phyloP scores from a whole-genome alignment of 352 stramenopile genomes.

The Phytophthora niederhauseri region DNA sequence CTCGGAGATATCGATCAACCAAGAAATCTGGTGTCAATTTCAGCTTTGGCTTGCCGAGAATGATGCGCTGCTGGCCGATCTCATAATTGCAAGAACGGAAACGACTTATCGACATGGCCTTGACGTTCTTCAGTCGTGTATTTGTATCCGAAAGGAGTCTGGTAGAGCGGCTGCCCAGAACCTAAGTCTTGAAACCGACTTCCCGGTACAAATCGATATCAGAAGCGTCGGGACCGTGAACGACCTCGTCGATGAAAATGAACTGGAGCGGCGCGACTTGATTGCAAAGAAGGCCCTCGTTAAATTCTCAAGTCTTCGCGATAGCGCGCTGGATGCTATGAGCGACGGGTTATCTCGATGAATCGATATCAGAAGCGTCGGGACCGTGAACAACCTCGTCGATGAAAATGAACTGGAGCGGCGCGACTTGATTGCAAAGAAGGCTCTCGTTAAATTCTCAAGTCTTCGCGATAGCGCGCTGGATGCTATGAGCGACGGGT shows the following conservation, averaged over 20 bases:
- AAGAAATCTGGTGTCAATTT: constrained; percentile 78
- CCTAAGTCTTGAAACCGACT: constrained; percentile 42
- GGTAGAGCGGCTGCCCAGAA: constrained; percentile 25
- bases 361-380: constrained; percentile 28
- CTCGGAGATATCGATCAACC: constrained; percentile 26
- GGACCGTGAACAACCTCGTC: constrained; percentile 5
- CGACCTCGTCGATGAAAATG: constrained; percentile 19
- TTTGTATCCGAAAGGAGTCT: constrained; percentile 37
- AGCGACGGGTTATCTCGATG: constrained; percentile 40
- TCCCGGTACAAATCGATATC: constrained; percentile 35
- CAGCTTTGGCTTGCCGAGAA: constrained; percentile 83
- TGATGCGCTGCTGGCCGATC: constrained; percentile 60
- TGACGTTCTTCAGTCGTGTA: constrained; percentile 58
- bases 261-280: constrained; percentile 26
- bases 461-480: constrained; percentile 43
- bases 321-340: constrained; percentile 48
- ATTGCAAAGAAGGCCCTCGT: constrained; percentile 46
- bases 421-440: constrained; percentile 40
- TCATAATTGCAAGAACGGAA: constrained; percentile 70
- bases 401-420: constrained; percentile 19
- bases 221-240: constrained; percentile 3
- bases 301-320: constrained; percentile 44
- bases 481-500: constrained; percentile 44
- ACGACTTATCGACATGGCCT: constrained; percentile 59
- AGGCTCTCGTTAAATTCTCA: constrained; percentile 46